Evolutionary conservation across 139 green algal species (phyloP).

Genomic region (Picochlorum costavermella): DNA sequence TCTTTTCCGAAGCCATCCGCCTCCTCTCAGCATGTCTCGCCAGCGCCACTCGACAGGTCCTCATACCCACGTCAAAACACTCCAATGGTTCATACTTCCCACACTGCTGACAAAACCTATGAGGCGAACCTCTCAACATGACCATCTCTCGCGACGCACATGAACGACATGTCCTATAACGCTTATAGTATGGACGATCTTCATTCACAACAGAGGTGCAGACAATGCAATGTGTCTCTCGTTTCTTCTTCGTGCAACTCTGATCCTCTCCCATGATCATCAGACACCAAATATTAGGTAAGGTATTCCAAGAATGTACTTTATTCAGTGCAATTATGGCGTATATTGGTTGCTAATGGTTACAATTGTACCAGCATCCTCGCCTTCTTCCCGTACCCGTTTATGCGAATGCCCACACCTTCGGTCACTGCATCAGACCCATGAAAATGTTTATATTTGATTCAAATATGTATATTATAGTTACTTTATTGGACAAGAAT

Average conservation of each 20-base stretch:
- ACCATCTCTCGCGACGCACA: neutral
- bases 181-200: neutral
- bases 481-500: too few relatives aligned
- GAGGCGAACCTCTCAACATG: neutral
- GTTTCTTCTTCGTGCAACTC: neutral
- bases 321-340: too few relatives aligned
- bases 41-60: slow-evolving; percentile 5
- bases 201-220: neutral
- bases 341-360: too few relatives aligned
- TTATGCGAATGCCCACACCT: too few relatives aligned
- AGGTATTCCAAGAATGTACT: too few relatives aligned
- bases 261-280: too few relatives aligned
- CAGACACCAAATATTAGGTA: too few relatives aligned
- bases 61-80: neutral
- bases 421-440: too few relatives aligned
- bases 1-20: neutral
- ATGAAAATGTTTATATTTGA: too few relatives aligned
- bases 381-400: too few relatives aligned
- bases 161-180: neutral
- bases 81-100: slow-evolving; percentile 5
- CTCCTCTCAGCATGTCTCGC: slow-evolving; percentile 3
- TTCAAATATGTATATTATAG: too few relatives aligned
- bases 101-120: slow-evolving; percentile 7
- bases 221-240: neutral
- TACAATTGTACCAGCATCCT: too few relatives aligned